Conservation (phyloP, 768 basidiomycete species). For the Dendrothele bispora region DNA sequence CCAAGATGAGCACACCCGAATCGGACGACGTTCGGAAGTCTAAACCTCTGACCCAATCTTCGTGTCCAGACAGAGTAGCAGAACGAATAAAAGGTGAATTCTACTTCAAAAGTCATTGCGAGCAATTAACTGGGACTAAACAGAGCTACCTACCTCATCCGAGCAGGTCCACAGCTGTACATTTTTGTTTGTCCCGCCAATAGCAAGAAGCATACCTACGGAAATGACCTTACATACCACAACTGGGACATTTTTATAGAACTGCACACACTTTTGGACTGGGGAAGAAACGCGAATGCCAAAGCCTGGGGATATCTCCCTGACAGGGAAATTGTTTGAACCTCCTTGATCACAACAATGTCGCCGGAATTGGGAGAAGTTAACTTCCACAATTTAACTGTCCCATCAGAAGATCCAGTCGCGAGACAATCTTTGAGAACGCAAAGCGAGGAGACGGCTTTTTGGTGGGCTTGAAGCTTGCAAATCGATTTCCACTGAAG, state of each 20-base stretch:
- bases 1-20: slow-evolving; percentile 63
- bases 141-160: too few relatives aligned
- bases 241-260: too few relatives aligned
- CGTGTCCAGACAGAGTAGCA: slow-evolving; percentile 74
- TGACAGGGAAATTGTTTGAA: slow-evolving; percentile 62
- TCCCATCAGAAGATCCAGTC: slow-evolving; percentile 83
- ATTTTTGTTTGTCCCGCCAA: slow-evolving; percentile 78
- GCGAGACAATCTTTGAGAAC: slow-evolving; percentile 49
- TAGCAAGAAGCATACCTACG: slow-evolving; percentile 68
- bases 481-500: slow-evolving; percentile 56
- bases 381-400: slow-evolving; percentile 70
- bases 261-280: slow-evolving; percentile 54
- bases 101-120: background rate
- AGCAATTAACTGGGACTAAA: too few relatives aligned
- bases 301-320: slow-evolving; percentile 78
- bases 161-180: slow-evolving; percentile 79
- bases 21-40: slow-evolving; percentile 51
- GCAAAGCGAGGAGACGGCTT: slow-evolving; percentile 70
- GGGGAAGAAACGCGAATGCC: slow-evolving; percentile 63
- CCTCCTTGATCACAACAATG: slow-evolving; percentile 30
- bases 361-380: background rate
- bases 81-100: slow-evolving; percentile 55
- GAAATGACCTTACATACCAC: too few relatives aligned
- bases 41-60: slow-evolving; percentile 92
- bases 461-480: slow-evolving; percentile 59